Conservation (phyloP, 805 yeast species). For the Crinitomyces ghanaensis region DNA sequence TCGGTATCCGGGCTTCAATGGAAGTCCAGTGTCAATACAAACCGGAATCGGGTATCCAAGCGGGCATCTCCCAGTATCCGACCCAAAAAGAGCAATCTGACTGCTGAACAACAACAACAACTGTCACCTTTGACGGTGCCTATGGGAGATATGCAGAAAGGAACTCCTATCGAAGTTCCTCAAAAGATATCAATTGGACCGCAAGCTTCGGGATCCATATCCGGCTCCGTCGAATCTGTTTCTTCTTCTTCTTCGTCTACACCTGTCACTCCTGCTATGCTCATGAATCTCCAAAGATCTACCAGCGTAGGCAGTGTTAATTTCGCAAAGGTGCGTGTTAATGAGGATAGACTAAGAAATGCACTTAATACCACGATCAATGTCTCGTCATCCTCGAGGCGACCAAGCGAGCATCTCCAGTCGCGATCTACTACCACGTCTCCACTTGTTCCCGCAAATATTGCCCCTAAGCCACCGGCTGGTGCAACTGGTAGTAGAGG, state of each 20-base stretch:
- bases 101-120: too few relatives aligned
- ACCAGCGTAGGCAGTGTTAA: slow-evolving; percentile 10
- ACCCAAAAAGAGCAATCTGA: too few relatives aligned
- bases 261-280: slow-evolving; percentile 25
- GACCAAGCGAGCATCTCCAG: slow-evolving; percentile 1
- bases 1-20: too few relatives aligned
- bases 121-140: too few relatives aligned
- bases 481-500: slow-evolving; percentile 3
- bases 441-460: slow-evolving; percentile 8
- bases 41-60: too few relatives aligned
- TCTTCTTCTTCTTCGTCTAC: slow-evolving; percentile 9
- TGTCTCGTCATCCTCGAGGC: slow-evolving; percentile 7
- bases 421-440: slow-evolving; percentile 6
- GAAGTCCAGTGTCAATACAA: too few relatives aligned
- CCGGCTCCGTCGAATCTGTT: too few relatives aligned
- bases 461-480: slow-evolving; percentile 10
- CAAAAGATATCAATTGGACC: too few relatives aligned
- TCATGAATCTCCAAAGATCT: slow-evolving; percentile 21
- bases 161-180: too few relatives aligned
- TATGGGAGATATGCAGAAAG: too few relatives aligned
- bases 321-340: background rate
- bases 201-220: too few relatives aligned
- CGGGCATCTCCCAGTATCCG: too few relatives aligned
- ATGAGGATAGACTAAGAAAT: slow-evolving; percentile 14
- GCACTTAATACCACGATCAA: slow-evolving; percentile 15